Base-by-base conservation (phyloP, 331 rosid species). In the Quercus tomentella region DNA sequence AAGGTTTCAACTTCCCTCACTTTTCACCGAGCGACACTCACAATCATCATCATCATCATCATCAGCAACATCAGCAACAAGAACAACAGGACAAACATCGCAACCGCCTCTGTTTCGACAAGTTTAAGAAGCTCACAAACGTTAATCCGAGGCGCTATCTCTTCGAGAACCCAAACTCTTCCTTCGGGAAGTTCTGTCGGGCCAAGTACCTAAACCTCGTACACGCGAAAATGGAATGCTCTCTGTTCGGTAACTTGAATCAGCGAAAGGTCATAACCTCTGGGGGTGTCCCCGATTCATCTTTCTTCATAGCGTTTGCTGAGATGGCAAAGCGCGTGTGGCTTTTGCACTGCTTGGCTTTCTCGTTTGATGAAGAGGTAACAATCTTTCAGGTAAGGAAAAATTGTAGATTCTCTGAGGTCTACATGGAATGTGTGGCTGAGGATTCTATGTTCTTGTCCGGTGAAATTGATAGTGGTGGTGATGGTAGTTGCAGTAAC, bases 161-260 rank as follows among this genome's bases (percentile, higher is more conserved):
- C 4, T 45, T 91, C 28, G 89, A 87, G 69, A 86, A 89, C 74
- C 94, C 92, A 22, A 84, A 78, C 65, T 87, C 99, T 0, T 77
- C 89, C 1, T 90, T 91, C 43, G 79, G 90, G 1, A 90, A 78
- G 65, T 92, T 93, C 81, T 43, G 89, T 0, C 89, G 91, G 61
- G 76, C 85, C 31, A 95, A 95, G 87, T 95, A 91, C 74, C 87
- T 90, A 49, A 93, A 90, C 25, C 82, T 91, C 15, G 94, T 95
- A 28, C 98, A 95, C 61, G 94, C 99, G 23, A 95, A 93, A 78
- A 95, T 93, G 99, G 99, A 95, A 76, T 95, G 99, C 43, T 95
- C 99, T 21, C 82, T 95, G 23, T 95, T 93, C 79, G 92, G 97
- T 0, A 95, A 93, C 66, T 72, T 93, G 80, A 95, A 88, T 82